Base-by-base conservation (phyloP, 2,329 filamentous ascomycete species). In the Colletotrichum sp. region DNA sequence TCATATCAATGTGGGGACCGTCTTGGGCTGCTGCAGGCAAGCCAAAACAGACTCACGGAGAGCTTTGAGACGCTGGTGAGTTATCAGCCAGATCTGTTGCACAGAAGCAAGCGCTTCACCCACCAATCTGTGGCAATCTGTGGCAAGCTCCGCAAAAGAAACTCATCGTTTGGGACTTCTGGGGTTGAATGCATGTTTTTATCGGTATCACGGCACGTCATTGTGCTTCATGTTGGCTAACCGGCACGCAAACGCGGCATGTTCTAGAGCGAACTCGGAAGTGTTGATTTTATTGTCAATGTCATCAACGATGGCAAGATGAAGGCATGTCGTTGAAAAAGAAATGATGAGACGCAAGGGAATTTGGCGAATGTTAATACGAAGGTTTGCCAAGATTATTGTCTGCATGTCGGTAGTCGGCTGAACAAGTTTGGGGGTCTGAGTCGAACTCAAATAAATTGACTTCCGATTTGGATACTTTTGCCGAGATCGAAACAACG, bases 31-130 rank as follows among this genome's bases (percentile, higher is more conserved):
- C 39, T 63, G 44, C 61, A 39, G 27, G 39, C 39, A 39, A 57
- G 69, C 44, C 69, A 57, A 75, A 75, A 75, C 73, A 48, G 13
- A 34, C 67, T 64, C 44, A 30, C 44, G 67, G 34, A 65, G 61
- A 63, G 57, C 36, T 55, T 69, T 72, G 68, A 65, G 30, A 55
- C 60, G 60, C 30, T 60, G 34, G 60, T 71, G 72, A 39, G n/a
- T 28, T 68, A 30, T 67, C 60, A 32, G 16, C 32, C 39, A 57
- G 63, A 63, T 57, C 44, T 68, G 39, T 68, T 27, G 63, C 39
- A 57, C 61, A 30, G 36, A 75, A 55, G 39, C 36, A 34, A 71
- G 13, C 32, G 22, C 22, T 36, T 48, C 11, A 60, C 15, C 61
- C 63, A 28, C 55, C 36, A 28, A 13, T 44, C 36, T 44, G 36